A percentile compares a stretch with the other conserved stretches of the same genome.
Conservation (phyloP, 306 rosid genomes). For the Quercus wislizeni region DNA sequence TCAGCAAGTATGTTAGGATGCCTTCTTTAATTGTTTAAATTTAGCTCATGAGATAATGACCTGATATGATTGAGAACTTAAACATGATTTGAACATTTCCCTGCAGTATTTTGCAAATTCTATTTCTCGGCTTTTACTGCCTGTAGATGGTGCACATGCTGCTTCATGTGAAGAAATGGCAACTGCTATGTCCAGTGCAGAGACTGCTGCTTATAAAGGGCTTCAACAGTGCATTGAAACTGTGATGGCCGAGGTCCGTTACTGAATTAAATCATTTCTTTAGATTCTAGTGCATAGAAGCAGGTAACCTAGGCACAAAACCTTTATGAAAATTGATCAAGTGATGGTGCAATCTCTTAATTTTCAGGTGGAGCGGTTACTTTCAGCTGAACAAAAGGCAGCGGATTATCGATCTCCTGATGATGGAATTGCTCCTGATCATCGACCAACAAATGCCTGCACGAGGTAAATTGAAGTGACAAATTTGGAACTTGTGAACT, state of each 20-base stretch:
- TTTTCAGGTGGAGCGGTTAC: slow-evolving; percentile 88
- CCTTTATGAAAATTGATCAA: not conserved
- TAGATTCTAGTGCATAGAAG: slow-evolving; percentile 2
- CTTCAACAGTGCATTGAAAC: slow-evolving; percentile 93
- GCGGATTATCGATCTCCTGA: slow-evolving; percentile 89
- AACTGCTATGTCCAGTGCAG: slow-evolving; percentile 97
- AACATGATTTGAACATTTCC: slow-evolving; percentile 27
- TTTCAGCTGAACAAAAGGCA: slow-evolving; percentile 95
- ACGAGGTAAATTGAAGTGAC: slow-evolving; percentile 55
- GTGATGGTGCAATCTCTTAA: slow-evolving; percentile 14
- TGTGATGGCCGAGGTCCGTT: slow-evolving; percentile 98
- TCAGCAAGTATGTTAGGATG: slow-evolving; percentile 74
- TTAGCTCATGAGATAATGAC: slow-evolving; percentile 9
- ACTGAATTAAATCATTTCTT: not conserved
- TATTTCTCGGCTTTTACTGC: slow-evolving; percentile 94
- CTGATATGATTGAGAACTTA: slow-evolving; percentile 11
- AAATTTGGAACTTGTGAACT: slow-evolving; percentile 11
- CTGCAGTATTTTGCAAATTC: slow-evolving; percentile 88
- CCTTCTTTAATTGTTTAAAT: slow-evolving; percentile 15
- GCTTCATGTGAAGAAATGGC: slow-evolving; percentile 99
- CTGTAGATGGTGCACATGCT: slow-evolving; percentile 99
- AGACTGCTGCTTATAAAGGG: slow-evolving; percentile 98
- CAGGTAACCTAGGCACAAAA: slow-evolving; percentile 6
- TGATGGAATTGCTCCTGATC: slow-evolving; percentile 94
- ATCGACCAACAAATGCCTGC: slow-evolving; percentile 94